Conservation (phyloP, 192 early-diverging fungal genomes). For the Irineochytrium annulatum region DNA sequence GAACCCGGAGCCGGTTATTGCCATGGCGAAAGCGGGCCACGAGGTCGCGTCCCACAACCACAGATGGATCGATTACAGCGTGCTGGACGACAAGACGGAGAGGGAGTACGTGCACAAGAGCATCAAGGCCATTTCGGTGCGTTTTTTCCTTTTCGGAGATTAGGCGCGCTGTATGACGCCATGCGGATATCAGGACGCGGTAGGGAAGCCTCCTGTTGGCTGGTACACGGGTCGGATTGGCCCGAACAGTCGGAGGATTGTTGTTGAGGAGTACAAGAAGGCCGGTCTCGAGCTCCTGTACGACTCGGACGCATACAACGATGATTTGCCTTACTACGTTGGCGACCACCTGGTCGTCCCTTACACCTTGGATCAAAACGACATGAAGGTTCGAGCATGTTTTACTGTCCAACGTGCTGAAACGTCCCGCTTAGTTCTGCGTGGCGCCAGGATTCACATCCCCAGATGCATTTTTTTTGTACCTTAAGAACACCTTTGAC, state of each 20-base stretch:
- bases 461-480: conserved; percentile 39
- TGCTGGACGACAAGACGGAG: conserved; percentile 21
- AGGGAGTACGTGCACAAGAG: conserved; percentile 28
- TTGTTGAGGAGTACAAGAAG: conserved; percentile 38
- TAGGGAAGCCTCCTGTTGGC: conserved; percentile 39
- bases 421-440: neutral
- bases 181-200: conserved; percentile 4
- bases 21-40: conserved; percentile 38
- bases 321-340: conserved; percentile 50
- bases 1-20: conserved; percentile 32
- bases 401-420: neutral
- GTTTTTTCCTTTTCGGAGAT: neutral
- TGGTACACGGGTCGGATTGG: conserved; percentile 55
- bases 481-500: conserved; percentile 52
- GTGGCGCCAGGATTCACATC: conserved; percentile 49
- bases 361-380: conserved; percentile 49
- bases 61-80: conserved; percentile 33
- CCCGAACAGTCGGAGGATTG: conserved; percentile 20
- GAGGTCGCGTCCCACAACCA: conserved; percentile 52
- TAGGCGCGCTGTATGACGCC: neutral
- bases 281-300: conserved; percentile 42
- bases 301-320: conserved; percentile 54
- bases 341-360: conserved; percentile 39
- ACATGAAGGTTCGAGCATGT: conserved; percentile 48
- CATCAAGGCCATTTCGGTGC: conserved; percentile 32